Percentiles rank a stretch among this genome's conserved stretches.
phyloP scores from a whole-genome alignment of 2,329 filamentous ascomycete genomes.

The Nemania sp. region DNA sequence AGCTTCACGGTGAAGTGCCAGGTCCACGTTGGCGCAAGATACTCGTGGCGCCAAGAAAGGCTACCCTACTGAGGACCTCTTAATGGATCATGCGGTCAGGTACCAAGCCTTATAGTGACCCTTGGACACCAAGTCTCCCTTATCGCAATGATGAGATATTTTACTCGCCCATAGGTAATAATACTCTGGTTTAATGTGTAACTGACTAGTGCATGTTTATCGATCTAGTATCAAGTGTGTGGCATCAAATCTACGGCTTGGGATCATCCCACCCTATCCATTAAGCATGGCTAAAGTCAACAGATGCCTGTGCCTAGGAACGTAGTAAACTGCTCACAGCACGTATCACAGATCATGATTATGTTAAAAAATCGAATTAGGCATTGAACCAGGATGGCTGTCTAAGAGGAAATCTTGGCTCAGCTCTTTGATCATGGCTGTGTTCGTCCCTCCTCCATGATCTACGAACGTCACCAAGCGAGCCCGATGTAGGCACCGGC shows the following conservation, averaged over 20 bases:
- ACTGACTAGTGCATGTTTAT: not conserved
- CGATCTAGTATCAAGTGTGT: not conserved
- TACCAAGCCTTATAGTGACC: not conserved
- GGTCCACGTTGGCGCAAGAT: constrained; percentile 6
- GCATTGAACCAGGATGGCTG: not conserved
- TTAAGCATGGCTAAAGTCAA: not conserved
- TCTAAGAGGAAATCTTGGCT: constrained; percentile 30
- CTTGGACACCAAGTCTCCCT: not conserved
- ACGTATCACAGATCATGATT: not conserved
- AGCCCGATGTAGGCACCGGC: not conserved
- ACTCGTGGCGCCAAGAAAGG: constrained; percentile 17
- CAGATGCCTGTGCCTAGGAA: not conserved
- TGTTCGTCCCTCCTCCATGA: constrained; percentile 13
- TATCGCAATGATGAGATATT: not conserved
- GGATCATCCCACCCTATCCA: not conserved
- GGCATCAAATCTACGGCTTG: not conserved
- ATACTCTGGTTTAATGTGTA: not conserved
- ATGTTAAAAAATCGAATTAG: not conserved
- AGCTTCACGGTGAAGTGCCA: constrained; percentile 2
- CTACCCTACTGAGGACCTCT: not conserved
- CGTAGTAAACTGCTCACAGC: not conserved
- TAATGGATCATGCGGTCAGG: not conserved
- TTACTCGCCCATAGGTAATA: not conserved
- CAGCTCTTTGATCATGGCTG: constrained; percentile 34
- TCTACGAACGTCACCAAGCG: constrained; percentile 5